phyloP scores from a whole-genome alignment of 352 stramenopile genomes.

The Phytopythium vexans region DNA sequence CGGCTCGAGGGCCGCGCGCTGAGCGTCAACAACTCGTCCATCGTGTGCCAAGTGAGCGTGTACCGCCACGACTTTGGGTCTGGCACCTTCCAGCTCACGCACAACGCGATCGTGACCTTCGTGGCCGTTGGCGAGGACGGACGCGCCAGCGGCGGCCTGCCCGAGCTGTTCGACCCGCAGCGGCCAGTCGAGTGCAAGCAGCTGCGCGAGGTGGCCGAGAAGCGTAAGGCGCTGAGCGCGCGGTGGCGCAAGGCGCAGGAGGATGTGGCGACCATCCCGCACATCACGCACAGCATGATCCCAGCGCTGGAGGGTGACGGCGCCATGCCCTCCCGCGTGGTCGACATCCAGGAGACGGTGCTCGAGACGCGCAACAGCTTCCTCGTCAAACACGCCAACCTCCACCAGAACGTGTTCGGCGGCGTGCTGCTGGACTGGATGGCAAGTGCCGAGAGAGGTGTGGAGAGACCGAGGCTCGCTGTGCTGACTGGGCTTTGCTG shows the following conservation, averaged over 20 bases:
- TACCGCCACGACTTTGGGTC: conserved; percentile 20
- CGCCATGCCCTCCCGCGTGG: background rate
- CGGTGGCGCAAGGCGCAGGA: conserved; percentile 27
- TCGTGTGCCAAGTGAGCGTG: conserved; percentile 16
- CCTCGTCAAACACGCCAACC: conserved; percentile 42
- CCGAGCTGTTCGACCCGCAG: conserved; percentile 20
- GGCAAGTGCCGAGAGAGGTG: conserved; percentile 3
- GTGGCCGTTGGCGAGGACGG: conserved; percentile 27
- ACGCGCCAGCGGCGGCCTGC: conserved; percentile 12
- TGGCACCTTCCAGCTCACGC: conserved; percentile 24
- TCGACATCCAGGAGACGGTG: conserved; percentile 30
- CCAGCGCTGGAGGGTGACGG: background rate
- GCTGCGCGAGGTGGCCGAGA: conserved; percentile 17
- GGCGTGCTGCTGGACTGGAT: conserved; percentile 38
- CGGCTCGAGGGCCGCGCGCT: conserved; percentile 49
- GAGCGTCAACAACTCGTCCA: conserved; percentile 28
- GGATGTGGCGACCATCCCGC: conserved; percentile 15
- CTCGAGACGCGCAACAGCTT: conserved; percentile 47
- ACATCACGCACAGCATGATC: conserved; percentile 12
- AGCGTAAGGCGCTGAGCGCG: conserved; percentile 21
- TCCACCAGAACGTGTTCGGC: conserved; percentile 50
- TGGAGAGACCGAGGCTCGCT: background rate
- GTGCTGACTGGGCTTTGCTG: background rate
- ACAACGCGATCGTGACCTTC: conserved; percentile 33
- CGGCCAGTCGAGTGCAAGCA: conserved; percentile 14